phyloP scores from a whole-genome alignment of 306 rosid species.

The Heteromeles arbutifolia region DNA sequence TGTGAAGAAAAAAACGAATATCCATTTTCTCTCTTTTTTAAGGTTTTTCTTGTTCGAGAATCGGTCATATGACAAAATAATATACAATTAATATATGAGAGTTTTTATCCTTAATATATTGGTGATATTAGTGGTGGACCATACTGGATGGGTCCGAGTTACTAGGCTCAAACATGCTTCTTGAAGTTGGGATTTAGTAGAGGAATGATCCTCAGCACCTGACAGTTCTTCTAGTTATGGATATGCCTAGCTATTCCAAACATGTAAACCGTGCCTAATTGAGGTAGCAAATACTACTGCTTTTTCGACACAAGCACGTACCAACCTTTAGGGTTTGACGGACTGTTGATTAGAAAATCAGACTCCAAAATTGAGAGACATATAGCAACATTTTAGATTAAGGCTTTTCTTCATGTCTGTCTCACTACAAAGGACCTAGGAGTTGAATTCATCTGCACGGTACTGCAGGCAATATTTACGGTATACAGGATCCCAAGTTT shows the following conservation, averaged over 20 bases:
- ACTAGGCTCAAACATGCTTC: too few relatives aligned
- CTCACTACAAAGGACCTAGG: not conserved
- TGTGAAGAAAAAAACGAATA: not conserved
- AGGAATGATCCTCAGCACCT: not conserved
- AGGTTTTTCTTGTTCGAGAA: too few relatives aligned
- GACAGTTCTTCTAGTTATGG: not conserved
- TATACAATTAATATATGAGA: too few relatives aligned
- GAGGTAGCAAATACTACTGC: not conserved
- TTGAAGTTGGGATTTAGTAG: too few relatives aligned
- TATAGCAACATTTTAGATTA: too few relatives aligned
- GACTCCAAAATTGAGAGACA: too few relatives aligned
- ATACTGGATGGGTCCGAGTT: too few relatives aligned
- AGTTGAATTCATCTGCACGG: not conserved
- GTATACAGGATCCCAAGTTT: not conserved
- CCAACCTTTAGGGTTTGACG: not conserved
- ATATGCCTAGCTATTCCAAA: not conserved
- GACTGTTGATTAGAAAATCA: too few relatives aligned
- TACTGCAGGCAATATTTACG: not conserved
- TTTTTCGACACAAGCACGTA: not conserved
- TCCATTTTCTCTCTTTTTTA: not conserved
- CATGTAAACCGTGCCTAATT: not conserved
- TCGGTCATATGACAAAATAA: too few relatives aligned
- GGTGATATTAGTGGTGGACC: too few relatives aligned
- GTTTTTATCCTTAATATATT: too few relatives aligned
- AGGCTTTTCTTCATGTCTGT: not conserved